Base-by-base conservation (phyloP, 176 grass and related monocot genomes). In the Oryza rufipogon region DNA sequence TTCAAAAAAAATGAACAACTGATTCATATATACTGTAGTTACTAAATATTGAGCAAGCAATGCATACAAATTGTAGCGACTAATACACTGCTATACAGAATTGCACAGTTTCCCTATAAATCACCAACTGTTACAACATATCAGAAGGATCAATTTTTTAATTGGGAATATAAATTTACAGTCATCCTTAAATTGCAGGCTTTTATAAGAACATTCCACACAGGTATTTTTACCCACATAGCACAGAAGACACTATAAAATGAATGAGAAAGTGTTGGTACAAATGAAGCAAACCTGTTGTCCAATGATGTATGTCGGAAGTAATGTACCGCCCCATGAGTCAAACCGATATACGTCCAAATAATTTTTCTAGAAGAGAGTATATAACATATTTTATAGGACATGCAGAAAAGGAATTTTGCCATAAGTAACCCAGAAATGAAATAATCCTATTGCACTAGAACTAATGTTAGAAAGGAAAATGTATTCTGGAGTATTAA, bases 271-370 rank as follows among this genome's bases (percentile, higher is more conserved):
- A 73, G 30, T 45, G 9, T 49, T 49, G 77, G 73, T 67, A 68
- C 34, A 6, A 70, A 49, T 47, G 84, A 44, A 82, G 36, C 81
- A 74, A 73, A 95, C 96, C 96, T 98, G 93, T 75, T 98, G 93
- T 38, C 91, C 93, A 20, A 89, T 65, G 73, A 78, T 92, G 80
- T 95, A 98, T 68, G 92, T 98, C 71, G 96, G 96, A 87, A 98
- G 85, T 89, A 98, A 90, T 66, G 91, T 85, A 73, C 91, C 96
- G 70, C 96, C 93, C 96, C 93, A 98, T 71, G 96, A 91, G 80
- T 98, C 96, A 87, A 93, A 98, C 68, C 85, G 87, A 92, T 98
- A 98, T 74, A 98, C 66, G 61, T 98, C 96, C 87, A 95, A 88
- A 80, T 98, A 98, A 80, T 98, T 95, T 93, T 95, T 98, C 96